Percentiles rank a stretch among this genome's conserved stretches.
These are phyloP conservation scores for Halophytophthora batemanensis DNA, from an alignment of 352 stramenopile genomes.

Conservation along the genomic window DNA sequence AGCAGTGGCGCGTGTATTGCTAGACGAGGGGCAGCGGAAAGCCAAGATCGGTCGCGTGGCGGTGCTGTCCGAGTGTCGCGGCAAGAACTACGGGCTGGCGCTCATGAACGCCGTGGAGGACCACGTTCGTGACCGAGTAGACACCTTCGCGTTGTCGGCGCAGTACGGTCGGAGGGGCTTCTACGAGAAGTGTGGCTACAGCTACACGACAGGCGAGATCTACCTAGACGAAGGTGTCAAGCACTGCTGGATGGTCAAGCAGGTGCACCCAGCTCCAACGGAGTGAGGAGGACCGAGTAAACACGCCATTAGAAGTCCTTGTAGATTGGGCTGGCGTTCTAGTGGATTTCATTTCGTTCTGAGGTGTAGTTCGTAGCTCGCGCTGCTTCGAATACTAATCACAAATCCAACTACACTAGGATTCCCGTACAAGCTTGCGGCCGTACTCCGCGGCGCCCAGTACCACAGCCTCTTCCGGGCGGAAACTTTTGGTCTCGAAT, in stretches of 20 bases:
- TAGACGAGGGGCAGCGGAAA: constrained; percentile 34
- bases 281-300: constrained; percentile 1
- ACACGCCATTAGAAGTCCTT: no score
- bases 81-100: constrained; percentile 47
- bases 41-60: constrained; percentile 63
- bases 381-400: no score
- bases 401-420: constrained; percentile 5
- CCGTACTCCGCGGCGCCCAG: constrained; percentile 57
- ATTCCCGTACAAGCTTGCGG: constrained; percentile 36
- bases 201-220: constrained; percentile 39
- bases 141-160: constrained; percentile 47
- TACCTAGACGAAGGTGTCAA: constrained; percentile 50
- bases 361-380: no score
- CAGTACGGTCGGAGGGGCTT: constrained; percentile 59
- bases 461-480: constrained; percentile 58
- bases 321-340: no score
- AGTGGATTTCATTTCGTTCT: not conserved
- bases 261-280: constrained; percentile 4
- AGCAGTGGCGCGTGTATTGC: constrained; percentile 48
- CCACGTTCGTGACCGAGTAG: constrained; percentile 31
- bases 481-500: constrained; percentile 50
- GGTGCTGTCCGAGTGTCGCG: constrained; percentile 54
- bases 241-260: constrained; percentile 61
- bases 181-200: constrained; percentile 70
- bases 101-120: constrained; percentile 60